Conservation (phyloP, 805 yeast genomes). For the Nakazawaea holstii region DNA sequence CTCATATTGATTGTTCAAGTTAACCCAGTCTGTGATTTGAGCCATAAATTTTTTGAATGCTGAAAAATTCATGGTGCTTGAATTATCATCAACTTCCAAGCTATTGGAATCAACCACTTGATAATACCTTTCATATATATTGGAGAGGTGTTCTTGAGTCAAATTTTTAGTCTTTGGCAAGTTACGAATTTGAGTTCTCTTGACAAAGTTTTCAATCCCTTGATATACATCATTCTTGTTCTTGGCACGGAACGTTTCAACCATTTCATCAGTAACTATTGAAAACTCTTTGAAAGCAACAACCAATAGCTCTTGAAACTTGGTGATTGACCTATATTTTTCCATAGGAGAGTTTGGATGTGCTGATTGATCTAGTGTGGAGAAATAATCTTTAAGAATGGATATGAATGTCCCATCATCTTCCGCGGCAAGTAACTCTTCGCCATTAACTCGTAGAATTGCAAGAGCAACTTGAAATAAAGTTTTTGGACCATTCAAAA, state of each 20-base stretch:
- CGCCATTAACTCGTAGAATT: slow-evolving; percentile 83
- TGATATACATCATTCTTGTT: slow-evolving; percentile 73
- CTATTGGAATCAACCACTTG: slow-evolving; percentile 55
- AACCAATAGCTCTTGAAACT: slow-evolving; percentile 84
- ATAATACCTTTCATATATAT: slow-evolving; percentile 81
- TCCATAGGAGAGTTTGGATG: slow-evolving; percentile 66
- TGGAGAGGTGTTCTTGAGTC: slow-evolving; percentile 50
- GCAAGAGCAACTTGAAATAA: slow-evolving; percentile 93
- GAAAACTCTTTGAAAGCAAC: slow-evolving; percentile 91
- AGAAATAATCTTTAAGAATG: slow-evolving; percentile 77
- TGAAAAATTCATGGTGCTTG: slow-evolving; percentile 59
- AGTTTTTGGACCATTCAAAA: slow-evolving; percentile 83
- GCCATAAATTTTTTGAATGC: slow-evolving; percentile 71
- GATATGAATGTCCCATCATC: slow-evolving; percentile 94
- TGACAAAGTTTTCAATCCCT: slow-evolving; percentile 86
- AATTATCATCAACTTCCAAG: slow-evolving; percentile 4
- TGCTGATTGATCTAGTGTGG: slow-evolving; percentile 70
- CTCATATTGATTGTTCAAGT: slow-evolving; percentile 29
- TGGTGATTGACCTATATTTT: slow-evolving; percentile 62
- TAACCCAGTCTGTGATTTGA: slow-evolving; percentile 75
- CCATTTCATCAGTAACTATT: slow-evolving; percentile 68
- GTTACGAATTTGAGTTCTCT: slow-evolving; percentile 85
- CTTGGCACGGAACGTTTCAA: slow-evolving; percentile 62
- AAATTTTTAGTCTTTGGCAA: slow-evolving; percentile 69
- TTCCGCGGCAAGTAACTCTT: slow-evolving; percentile 65